Conservation (phyloP, 108 stramenopile species). For the Licmophora abbreviata region DNA sequence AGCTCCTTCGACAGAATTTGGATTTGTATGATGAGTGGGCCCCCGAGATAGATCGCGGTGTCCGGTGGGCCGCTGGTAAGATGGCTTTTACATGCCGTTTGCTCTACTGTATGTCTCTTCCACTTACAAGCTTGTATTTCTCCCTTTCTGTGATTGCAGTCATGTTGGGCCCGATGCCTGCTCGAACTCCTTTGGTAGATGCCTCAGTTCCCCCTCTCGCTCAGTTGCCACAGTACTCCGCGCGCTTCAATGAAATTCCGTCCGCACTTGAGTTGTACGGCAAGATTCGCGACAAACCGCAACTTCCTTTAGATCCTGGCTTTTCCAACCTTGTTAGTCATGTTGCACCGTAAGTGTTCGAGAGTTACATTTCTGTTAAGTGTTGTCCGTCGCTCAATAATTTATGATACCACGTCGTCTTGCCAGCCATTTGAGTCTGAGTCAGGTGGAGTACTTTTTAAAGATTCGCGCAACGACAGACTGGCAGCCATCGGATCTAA, state of each 20-base stretch:
- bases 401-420: too few relatives aligned
- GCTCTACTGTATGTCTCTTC: neutral
- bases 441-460: slow-evolving; percentile 71
- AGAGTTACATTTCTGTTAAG: too few relatives aligned
- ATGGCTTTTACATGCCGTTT: neutral
- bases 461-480: slow-evolving; percentile 52
- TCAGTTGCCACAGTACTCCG: slow-evolving; percentile 33
- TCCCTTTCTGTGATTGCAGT: slow-evolving; percentile 10
- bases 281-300: slow-evolving; percentile 55
- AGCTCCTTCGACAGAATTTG: slow-evolving; percentile 59
- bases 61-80: slow-evolving; percentile 48
- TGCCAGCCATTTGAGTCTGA: slow-evolving; percentile 79
- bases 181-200: slow-evolving; percentile 55
- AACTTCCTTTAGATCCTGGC: slow-evolving; percentile 57
- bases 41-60: slow-evolving; percentile 70
- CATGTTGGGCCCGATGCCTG: slow-evolving; percentile 51
- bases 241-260: slow-evolving; percentile 55
- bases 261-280: slow-evolving; percentile 65
- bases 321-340: slow-evolving; percentile 64
- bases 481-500: slow-evolving; percentile 76
- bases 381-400: too few relatives aligned
- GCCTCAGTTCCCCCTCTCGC: slow-evolving; percentile 58
- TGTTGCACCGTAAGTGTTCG: too few relatives aligned
- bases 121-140: neutral
- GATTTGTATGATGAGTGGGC: slow-evolving; percentile 75